phyloP scores from a whole-genome alignment of 2,329 filamentous ascomycete genomes.

The Ophiostoma himal-ulmi region DNA sequence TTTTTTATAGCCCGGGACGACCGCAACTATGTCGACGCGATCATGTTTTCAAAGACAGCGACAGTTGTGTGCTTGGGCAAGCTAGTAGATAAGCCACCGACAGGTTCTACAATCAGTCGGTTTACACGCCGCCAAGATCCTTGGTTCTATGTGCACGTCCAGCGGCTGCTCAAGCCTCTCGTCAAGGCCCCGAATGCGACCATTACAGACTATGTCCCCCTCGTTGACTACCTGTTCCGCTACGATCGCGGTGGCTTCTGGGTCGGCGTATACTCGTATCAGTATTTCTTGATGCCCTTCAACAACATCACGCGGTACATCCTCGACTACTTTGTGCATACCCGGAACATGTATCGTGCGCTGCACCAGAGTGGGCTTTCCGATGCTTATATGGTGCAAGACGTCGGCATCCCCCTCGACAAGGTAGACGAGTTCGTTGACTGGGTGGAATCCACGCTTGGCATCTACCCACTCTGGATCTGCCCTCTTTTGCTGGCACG shows the following conservation, averaged over 20 bases:
- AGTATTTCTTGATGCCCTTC: slow-evolving; percentile 55
- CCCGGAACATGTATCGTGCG: slow-evolving; percentile 60
- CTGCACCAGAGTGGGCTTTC: slow-evolving; percentile 56
- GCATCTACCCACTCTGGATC: slow-evolving; percentile 53
- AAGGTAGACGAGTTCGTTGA: slow-evolving; percentile 40
- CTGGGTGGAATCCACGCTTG: slow-evolving; percentile 43
- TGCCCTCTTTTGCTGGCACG: slow-evolving; percentile 46
- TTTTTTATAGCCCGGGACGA: not conserved
- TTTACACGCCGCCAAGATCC: slow-evolving; percentile 58
- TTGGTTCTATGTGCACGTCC: slow-evolving; percentile 69
- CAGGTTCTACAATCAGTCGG: slow-evolving; percentile 33
- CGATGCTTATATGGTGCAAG: slow-evolving; percentile 59
- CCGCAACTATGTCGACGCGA: slow-evolving; percentile 62
- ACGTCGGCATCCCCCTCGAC: slow-evolving; percentile 49
- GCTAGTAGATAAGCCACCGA: slow-evolving; percentile 44
- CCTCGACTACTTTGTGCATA: slow-evolving; percentile 58
- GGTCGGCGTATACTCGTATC: slow-evolving; percentile 57
- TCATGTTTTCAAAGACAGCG: slow-evolving; percentile 51
- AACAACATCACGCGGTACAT: slow-evolving; percentile 56
- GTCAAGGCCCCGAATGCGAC: slow-evolving; percentile 25
- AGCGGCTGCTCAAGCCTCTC: slow-evolving; percentile 36
- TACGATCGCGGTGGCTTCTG: slow-evolving; percentile 67
- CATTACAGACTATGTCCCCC: slow-evolving; percentile 47
- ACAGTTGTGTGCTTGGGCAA: slow-evolving; percentile 58
- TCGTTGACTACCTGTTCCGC: slow-evolving; percentile 63